These are phyloP conservation scores for Darksidea phi DNA, from an alignment of 495 filamentous ascomycete genomes.

Conservation along the genomic window DNA sequence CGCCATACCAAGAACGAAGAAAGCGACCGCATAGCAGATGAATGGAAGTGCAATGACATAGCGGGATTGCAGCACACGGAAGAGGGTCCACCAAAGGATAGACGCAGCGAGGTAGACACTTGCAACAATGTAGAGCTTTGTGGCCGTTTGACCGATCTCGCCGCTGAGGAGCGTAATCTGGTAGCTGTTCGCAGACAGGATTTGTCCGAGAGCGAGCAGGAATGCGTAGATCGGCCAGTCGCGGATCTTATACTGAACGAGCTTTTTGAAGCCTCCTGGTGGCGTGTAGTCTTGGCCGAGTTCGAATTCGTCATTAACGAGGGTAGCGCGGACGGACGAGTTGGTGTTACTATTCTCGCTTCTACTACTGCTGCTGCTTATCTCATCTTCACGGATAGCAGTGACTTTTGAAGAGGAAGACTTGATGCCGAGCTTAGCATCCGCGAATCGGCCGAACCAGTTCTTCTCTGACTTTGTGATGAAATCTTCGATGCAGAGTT, in stretches of 20 bases:
- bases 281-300: constrained; percentile 64
- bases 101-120: constrained; percentile 61
- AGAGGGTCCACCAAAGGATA: constrained; percentile 62
- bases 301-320: constrained; percentile 52
- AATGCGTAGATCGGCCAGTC: constrained; percentile 76
- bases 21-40: constrained; percentile 61
- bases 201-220: constrained; percentile 65
- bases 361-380: not conserved
- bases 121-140: constrained; percentile 63
- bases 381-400: not conserved
- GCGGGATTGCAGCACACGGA: constrained; percentile 56
- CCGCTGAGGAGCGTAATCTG: constrained; percentile 67
- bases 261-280: constrained; percentile 59
- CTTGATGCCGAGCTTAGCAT: constrained; percentile 50
- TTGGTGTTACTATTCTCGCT: not conserved
- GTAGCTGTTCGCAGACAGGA: constrained; percentile 66
- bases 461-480: constrained; percentile 63
- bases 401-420: constrained; percentile 7
- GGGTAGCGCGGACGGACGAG: constrained; percentile 4
- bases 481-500: constrained; percentile 63
- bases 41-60: constrained; percentile 59
- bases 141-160: constrained; percentile 57
- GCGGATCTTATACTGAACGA: constrained; percentile 45
- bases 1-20: constrained; percentile 64
- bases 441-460: constrained; percentile 59